phyloP scores from a whole-genome alignment of 2,329 filamentous ascomycete genomes.

The Claviceps maximensis region DNA sequence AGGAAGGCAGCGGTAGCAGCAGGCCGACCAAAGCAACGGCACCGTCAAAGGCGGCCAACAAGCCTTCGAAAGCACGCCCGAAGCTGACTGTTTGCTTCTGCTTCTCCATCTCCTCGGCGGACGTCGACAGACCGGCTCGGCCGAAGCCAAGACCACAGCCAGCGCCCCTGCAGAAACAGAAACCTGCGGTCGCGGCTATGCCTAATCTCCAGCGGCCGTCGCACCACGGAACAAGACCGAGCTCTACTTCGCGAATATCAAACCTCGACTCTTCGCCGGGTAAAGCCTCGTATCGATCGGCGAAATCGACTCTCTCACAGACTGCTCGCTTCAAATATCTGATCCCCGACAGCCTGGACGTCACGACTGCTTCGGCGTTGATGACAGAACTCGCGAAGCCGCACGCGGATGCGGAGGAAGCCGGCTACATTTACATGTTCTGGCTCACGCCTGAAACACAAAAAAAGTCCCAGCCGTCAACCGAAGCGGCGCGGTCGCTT shows the following conservation, averaged over 20 bases:
- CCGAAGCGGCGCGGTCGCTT: constrained; percentile 46
- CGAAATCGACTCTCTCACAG: constrained; percentile 19
- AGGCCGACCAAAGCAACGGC: constrained; percentile 13
- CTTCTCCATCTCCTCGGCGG: constrained; percentile 35
- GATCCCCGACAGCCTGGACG: constrained; percentile 55
- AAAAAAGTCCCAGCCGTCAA: constrained; percentile 36
- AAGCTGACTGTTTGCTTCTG: constrained; percentile 36
- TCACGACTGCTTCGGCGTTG: constrained; percentile 55
- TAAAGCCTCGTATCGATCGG: constrained; percentile 17
- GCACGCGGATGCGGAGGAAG: constrained; percentile 52
- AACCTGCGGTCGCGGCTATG: constrained; percentile 11
- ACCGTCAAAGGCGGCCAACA: constrained; percentile 9
- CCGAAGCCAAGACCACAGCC: constrained; percentile 9
- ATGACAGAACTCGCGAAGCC: constrained; percentile 66
- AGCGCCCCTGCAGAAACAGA: constrained; percentile 31
- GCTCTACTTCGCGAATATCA: not conserved
- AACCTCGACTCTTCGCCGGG: constrained; percentile 14
- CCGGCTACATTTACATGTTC: constrained; percentile 98
- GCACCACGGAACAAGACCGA: not conserved
- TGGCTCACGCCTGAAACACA: constrained; percentile 65
- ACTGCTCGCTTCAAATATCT: constrained; percentile 28
- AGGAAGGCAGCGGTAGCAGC: constrained; percentile 7
- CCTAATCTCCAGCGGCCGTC: constrained; percentile 5
- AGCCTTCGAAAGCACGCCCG: constrained; percentile 14
- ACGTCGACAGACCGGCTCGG: constrained; percentile 23